A percentile compares a stretch with the other conserved stretches of the same genome.
phyloP scores from a whole-genome alignment of 202 grass and related monocot genomes.

The Setaria italica region DNA sequence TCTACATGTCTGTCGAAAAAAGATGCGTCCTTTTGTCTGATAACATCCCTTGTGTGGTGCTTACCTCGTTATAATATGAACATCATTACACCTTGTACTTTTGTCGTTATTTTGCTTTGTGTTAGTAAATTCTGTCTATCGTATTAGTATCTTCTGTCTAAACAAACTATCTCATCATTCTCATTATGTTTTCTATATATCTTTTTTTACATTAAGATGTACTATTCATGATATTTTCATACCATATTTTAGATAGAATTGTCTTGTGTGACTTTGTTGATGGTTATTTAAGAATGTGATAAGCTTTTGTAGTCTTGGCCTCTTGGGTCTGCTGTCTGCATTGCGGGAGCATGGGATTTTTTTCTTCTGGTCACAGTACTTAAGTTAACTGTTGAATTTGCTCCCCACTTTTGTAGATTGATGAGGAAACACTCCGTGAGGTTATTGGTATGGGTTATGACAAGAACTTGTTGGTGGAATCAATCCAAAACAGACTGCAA shows the following conservation, averaged over 20 bases:
- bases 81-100: background rate
- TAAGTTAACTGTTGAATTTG: conserved; percentile 11
- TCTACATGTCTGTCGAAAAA: background rate
- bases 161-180: background rate
- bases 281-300: conserved; percentile 2
- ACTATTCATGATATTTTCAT: background rate
- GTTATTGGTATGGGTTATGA: conserved; percentile 87
- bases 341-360: background rate
- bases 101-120: background rate
- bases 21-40: background rate
- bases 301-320: background rate
- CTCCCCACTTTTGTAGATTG: conserved; percentile 58
- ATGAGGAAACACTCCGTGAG: conserved; percentile 86
- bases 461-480: conserved; percentile 77
- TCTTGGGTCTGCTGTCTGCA: background rate
- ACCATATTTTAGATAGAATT: background rate
- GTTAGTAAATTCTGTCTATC: background rate
- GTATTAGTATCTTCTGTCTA: background rate
- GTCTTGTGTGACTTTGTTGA: background rate
- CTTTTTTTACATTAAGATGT: background rate
- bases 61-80: background rate
- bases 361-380: background rate
- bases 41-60: background rate
- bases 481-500: conserved; percentile 87
- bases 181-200: conserved; percentile 2